A percentile compares a stretch with the other conserved stretches of the same genome.
Conservation (phyloP, 768 basidiomycete species). For the Coprinopsis marcescibilis region DNA sequence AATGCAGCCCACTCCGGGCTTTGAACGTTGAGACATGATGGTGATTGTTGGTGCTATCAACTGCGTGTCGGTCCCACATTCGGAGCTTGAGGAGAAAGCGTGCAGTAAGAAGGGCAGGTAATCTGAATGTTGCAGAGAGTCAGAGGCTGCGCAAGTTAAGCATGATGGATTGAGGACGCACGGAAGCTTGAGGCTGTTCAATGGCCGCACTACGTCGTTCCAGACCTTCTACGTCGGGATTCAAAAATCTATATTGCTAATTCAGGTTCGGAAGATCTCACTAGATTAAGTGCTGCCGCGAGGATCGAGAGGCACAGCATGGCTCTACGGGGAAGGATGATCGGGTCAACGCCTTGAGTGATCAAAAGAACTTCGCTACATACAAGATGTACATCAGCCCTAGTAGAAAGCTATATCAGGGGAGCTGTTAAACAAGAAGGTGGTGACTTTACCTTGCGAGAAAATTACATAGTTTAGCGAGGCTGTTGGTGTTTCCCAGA, state of each 20-base stretch:
- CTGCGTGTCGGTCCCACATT: slow-evolving; percentile 1
- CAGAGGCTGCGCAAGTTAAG: background rate
- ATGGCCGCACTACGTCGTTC: background rate
- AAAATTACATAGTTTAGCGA: slow-evolving; percentile 7
- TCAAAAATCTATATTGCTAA: background rate
- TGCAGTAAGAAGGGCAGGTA: slow-evolving; percentile 1
- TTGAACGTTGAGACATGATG: too few relatives aligned
- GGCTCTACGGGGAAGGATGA: background rate
- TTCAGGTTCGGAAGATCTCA: background rate
- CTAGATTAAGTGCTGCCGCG: background rate
- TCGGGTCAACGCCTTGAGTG: too few relatives aligned
- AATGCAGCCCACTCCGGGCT: too few relatives aligned
- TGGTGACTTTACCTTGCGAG: slow-evolving; percentile 4
- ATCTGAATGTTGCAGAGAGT: background rate
- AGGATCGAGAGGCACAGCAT: background rate
- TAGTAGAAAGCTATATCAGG: background rate
- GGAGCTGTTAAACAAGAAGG: background rate
- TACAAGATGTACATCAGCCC: background rate
- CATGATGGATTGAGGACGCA: background rate
- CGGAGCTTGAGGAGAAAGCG: slow-evolving; percentile 1
- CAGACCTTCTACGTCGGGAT: background rate
- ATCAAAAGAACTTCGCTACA: background rate
- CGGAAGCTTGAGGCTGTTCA: slow-evolving; percentile 8
- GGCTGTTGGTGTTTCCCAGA: slow-evolving; percentile 5
- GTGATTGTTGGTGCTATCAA: too few relatives aligned